Conservation (phyloP, 352 stramenopile species). For the Phytophthora europaea region DNA sequence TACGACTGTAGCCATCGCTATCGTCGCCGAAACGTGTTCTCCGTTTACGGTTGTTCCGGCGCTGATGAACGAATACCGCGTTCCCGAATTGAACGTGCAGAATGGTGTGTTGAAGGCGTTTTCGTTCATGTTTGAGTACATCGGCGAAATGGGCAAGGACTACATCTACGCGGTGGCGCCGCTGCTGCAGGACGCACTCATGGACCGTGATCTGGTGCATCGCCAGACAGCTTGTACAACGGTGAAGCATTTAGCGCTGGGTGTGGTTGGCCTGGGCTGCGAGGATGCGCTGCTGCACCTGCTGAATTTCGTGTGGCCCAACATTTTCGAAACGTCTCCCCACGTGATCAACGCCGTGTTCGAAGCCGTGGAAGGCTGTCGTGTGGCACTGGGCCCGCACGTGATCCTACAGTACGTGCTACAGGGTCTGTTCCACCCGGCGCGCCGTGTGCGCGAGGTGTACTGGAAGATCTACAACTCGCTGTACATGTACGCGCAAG, state of each 20-base stretch:
- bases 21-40: conserved; percentile 99
- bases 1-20: conserved; percentile 99
- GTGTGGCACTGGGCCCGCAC: conserved; percentile 96
- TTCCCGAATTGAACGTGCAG: conserved; percentile 99
- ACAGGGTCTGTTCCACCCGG: conserved; percentile 99
- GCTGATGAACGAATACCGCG: conserved; percentile 99
- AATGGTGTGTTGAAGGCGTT: conserved; percentile 99
- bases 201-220: conserved; percentile 99
- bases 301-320: conserved; percentile 99
- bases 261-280: conserved; percentile 96
- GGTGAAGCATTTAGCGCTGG: conserved; percentile 98
- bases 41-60: conserved; percentile 99
- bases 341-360: conserved; percentile 99
- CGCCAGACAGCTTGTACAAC: conserved; percentile 98
- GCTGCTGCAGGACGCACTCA: conserved; percentile 99
- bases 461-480: conserved; percentile 99
- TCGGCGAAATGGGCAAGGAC: conserved; percentile 99
- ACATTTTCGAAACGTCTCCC: conserved; percentile 99
- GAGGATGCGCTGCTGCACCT: conserved; percentile 99
- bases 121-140: conserved; percentile 99
- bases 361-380: conserved; percentile 98
- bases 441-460: conserved; percentile 98
- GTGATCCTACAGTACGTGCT: conserved; percentile 98
- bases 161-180: conserved; percentile 99
- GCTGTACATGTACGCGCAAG: conserved; percentile 99